A percentile compares a stretch with the other conserved stretches of the same genome.
Conservation (phyloP, 2,329 filamentous ascomycete genomes). For the Fusarium heterosporum region DNA sequence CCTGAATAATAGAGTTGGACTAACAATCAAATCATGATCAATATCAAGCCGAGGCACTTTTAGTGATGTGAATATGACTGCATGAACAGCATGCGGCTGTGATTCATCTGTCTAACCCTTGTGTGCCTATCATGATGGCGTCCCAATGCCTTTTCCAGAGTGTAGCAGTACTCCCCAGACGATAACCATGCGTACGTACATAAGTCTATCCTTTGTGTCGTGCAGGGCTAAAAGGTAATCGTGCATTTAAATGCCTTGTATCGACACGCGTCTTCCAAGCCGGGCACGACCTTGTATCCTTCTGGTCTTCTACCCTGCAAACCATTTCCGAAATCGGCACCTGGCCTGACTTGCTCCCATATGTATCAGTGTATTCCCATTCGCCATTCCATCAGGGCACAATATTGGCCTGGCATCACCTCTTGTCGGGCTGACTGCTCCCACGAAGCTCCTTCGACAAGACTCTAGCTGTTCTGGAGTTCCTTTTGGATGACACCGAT, state of each 20-base stretch:
- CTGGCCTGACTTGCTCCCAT: slow-evolving; percentile 19
- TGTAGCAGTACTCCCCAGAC: slow-evolving; percentile 26
- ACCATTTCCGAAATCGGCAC: slow-evolving; percentile 16
- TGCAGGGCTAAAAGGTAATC: slow-evolving; percentile 19
- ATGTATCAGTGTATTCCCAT: slow-evolving; percentile 20
- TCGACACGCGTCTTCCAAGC: slow-evolving; percentile 39
- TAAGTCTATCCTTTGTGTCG: slow-evolving; percentile 41
- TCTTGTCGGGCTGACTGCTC: slow-evolving; percentile 24
- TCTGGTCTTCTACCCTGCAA: slow-evolving; percentile 21
- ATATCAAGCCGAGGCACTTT: slow-evolving; percentile 27
- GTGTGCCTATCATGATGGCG: slow-evolving; percentile 16
- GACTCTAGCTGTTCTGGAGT: slow-evolving; percentile 55
- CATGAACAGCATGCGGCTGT: slow-evolving; percentile 36
- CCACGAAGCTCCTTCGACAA: slow-evolving; percentile 14
- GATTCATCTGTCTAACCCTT: slow-evolving; percentile 24
- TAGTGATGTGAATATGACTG: slow-evolving; percentile 36
- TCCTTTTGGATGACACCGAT: slow-evolving; percentile 64
- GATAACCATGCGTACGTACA: slow-evolving; percentile 37
- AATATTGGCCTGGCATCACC: slow-evolving; percentile 17
- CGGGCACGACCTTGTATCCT: slow-evolving; percentile 33
- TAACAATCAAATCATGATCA: background rate
- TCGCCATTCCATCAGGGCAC: slow-evolving; percentile 19
- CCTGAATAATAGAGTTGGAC: too few relatives aligned
- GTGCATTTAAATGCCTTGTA: slow-evolving; percentile 22
- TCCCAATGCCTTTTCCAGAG: slow-evolving; percentile 17